Percentiles rank a stretch among this genome's conserved stretches.
Evolutionary conservation across 768 basidiomycete genomes (phyloP).

Genomic region (Suillus americanus): DNA sequence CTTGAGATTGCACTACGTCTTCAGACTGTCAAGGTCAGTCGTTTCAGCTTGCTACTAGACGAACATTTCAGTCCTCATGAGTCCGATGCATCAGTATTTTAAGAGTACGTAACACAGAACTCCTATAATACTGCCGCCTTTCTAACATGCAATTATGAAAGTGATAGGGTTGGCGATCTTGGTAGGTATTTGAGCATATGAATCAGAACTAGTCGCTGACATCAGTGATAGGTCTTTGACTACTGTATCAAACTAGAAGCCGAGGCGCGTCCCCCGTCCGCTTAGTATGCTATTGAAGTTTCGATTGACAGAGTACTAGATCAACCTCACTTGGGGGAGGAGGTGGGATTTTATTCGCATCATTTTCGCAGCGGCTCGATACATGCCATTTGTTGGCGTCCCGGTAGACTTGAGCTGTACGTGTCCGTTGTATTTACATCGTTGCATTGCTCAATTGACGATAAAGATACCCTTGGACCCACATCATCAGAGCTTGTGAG

Average conservation of each 20-base stretch:
- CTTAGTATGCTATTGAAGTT: not conserved
- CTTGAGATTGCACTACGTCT: not conserved
- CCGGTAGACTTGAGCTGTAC: not conserved
- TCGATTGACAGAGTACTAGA: not conserved
- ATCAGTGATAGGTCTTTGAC: not conserved
- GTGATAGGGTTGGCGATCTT: not conserved
- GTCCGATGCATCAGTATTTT: not conserved
- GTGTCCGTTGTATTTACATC: not conserved
- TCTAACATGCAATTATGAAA: not conserved
- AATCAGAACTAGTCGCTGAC: not conserved
- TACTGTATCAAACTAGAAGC: not conserved
- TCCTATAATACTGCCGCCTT: not conserved
- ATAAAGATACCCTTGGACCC: not conserved
- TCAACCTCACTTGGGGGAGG: not conserved
- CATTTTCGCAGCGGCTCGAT: not conserved
- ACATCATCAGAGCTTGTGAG: not conserved
- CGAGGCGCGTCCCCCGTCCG: not conserved
- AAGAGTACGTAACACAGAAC: not conserved
- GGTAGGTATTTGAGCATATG: not conserved
- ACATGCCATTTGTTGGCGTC: not conserved
- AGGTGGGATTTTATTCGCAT: not conserved
- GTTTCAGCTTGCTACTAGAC: not conserved
- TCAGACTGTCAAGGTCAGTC: not conserved
- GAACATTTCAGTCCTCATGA: not conserved
- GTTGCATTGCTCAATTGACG: not conserved